Evolutionary conservation across 2,329 filamentous ascomycete species (phyloP), one percentile per base, ranked within the genome.

Genomic region (Dactylonectria macrodidyma): DNA sequence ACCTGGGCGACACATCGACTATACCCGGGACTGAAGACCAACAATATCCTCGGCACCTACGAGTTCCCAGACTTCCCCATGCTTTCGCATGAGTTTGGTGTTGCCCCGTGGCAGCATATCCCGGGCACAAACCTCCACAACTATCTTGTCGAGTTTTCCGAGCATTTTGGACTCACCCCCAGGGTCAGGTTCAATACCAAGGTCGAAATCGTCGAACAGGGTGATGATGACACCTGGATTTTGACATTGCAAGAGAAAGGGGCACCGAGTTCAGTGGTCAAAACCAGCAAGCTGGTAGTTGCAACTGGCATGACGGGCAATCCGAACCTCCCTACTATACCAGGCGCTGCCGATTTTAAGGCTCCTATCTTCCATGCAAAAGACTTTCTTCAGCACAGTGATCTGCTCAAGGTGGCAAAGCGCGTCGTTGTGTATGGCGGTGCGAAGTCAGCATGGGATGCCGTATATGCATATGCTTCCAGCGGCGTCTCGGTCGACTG

Each of bases 371-470:
- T 73, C 59, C 71, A 73, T 48, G 66, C 65, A 4, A 71, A 71
- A 38, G 54, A 74, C 19, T 65, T 74, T 14, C 60, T 59, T 8
- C 14, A 62, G 9, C 46, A 65, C 10, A 38, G 50, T 5, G 54
- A 66, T n/a, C 33, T 51, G 7, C 46, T 73, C 1, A 33, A 59
- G 1, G 24, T 26, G 10, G 34, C 34, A 33, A 62, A 61, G 38
- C 22, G 22, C 12, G 70, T 74, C 10, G 67, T 69, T 8, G 69
- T 74, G 0, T 54, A 71, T 26, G 72, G 72, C 11, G 70, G 65
- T 4, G 67, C 68, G 48, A 74, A 74, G 59, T 73, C 65, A 3
- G 68, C 70, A 8, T 74, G 66, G 65, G 70, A 74, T 36, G 62
- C 63, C 14, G 67, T 67, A 44, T 73, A 73, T 55, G 50, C 44